Conservation (phyloP, 179 eudicot species). For the Beta corolliflora region DNA sequence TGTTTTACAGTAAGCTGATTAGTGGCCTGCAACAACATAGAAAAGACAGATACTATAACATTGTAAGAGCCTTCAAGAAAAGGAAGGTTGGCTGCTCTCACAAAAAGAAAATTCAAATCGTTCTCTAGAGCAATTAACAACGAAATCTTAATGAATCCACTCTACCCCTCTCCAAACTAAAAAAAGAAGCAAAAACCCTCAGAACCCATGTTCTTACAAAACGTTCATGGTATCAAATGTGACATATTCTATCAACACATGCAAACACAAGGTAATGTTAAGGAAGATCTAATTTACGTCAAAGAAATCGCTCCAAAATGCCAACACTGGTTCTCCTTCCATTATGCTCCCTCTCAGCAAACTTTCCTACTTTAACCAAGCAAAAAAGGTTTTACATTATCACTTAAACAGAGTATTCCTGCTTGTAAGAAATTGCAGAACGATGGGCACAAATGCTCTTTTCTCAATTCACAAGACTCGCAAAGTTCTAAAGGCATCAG, state of each 20-base stretch:
- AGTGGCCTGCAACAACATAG: not conserved
- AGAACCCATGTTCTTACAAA: no score
- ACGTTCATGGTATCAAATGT: not conserved
- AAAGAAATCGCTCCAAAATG: not conserved
- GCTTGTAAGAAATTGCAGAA: not conserved
- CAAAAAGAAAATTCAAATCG: not conserved
- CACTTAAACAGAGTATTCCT: not conserved
- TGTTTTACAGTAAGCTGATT: not conserved
- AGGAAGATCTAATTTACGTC: not conserved
- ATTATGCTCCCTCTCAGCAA: not conserved
- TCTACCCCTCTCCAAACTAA: no score
- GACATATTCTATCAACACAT: not conserved
- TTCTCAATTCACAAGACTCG: not conserved
- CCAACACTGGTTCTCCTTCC: not conserved
- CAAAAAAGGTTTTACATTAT: not conserved
- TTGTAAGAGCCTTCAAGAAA: not conserved
- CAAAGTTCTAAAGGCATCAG: not conserved
- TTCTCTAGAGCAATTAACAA: no score
- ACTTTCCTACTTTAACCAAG: not conserved
- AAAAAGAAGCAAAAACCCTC: no score
- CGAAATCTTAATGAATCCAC: no score
- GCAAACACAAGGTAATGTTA: not conserved
- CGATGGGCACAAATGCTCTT: not conserved
- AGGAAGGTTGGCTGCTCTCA: not conserved
- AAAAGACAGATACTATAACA: not conserved